These are phyloP conservation scores for Cyberlindnera americana DNA, from an alignment of 805 yeast genomes.

Conservation along the genomic window DNA sequence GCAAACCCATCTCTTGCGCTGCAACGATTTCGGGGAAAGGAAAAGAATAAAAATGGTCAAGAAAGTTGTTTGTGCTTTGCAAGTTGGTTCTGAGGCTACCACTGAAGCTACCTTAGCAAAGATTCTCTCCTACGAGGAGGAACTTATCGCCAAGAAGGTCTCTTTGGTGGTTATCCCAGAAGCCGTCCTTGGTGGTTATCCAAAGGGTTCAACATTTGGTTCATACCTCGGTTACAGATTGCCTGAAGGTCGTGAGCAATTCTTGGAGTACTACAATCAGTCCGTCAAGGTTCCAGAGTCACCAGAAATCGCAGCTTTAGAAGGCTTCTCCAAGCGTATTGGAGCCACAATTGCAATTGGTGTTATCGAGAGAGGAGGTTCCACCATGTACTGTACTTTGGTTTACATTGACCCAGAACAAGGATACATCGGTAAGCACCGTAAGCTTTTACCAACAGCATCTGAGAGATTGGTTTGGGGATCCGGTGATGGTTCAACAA, in stretches of 20 bases:
- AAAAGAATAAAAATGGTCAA: not conserved
- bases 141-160: slow-evolving; percentile 31
- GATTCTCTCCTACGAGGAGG: slow-evolving; percentile 36
- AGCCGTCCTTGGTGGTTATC: slow-evolving; percentile 44
- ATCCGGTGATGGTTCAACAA: slow-evolving; percentile 44
- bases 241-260: slow-evolving; percentile 40
- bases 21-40: too few species aligned
- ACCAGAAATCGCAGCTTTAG: slow-evolving; percentile 33
- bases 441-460: slow-evolving; percentile 44
- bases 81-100: slow-evolving; percentile 38
- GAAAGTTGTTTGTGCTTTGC: slow-evolving; percentile 37
- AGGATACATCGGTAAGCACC: slow-evolving; percentile 40
- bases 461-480: slow-evolving; percentile 44
- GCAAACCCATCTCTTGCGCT: too few species aligned
- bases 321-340: slow-evolving; percentile 32
- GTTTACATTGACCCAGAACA: slow-evolving; percentile 36
- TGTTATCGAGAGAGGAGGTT: slow-evolving; percentile 38
- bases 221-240: slow-evolving; percentile 40
- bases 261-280: slow-evolving; percentile 33
- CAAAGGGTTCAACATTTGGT: slow-evolving; percentile 42
- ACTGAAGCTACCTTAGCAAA: slow-evolving; percentile 36
- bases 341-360: slow-evolving; percentile 38
- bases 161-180: slow-evolving; percentile 43
- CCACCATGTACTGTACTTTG: slow-evolving; percentile 39
- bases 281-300: slow-evolving; percentile 35